Percentiles rank a stretch among this genome's conserved stretches.
Evolutionary conservation across 2,329 filamentous ascomycete genomes (phyloP).

Genomic region (Xylaria sp.): DNA sequence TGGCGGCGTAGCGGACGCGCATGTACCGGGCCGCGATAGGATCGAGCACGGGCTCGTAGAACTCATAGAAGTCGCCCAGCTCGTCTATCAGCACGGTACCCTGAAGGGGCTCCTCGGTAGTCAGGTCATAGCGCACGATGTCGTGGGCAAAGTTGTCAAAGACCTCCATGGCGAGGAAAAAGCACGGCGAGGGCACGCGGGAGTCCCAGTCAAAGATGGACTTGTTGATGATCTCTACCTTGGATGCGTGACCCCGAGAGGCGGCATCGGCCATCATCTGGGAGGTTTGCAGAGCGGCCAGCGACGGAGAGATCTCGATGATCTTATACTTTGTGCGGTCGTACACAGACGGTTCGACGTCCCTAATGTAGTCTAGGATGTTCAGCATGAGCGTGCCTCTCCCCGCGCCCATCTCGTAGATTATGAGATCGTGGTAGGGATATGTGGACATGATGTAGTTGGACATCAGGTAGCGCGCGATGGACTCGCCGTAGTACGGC

Average conservation of each 20-base stretch:
- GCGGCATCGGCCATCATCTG: conserved; percentile 75
- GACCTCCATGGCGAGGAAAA: conserved; percentile 97
- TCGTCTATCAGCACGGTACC: conserved; percentile 87
- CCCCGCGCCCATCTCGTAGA: conserved; percentile 98
- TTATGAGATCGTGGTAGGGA: conserved; percentile 95
- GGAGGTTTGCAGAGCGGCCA: conserved; percentile 80
- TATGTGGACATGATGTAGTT: conserved; percentile 96
- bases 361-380: conserved; percentile 94
- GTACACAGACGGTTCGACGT: conserved; percentile 90
- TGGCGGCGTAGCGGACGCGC: conserved; percentile 83
- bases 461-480: conserved; percentile 93
- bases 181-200: conserved; percentile 91
- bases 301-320: conserved; percentile 89
- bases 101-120: conserved; percentile 85
- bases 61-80: conserved; percentile 92
- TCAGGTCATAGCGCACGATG: conserved; percentile 86
- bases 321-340: conserved; percentile 92
- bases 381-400: conserved; percentile 99
- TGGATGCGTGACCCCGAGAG: conserved; percentile 79
- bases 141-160: conserved; percentile 99
- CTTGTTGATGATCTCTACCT: conserved; percentile 93
- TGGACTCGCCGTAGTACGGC: conserved; percentile 95
- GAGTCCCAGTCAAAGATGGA: conserved; percentile 95
- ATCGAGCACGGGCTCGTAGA: conserved; percentile 84
- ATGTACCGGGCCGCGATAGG: conserved; percentile 85